Evolutionary conservation across 2,329 filamentous ascomycete species (phyloP).

Genomic region (Lecanicillium sp.): DNA sequence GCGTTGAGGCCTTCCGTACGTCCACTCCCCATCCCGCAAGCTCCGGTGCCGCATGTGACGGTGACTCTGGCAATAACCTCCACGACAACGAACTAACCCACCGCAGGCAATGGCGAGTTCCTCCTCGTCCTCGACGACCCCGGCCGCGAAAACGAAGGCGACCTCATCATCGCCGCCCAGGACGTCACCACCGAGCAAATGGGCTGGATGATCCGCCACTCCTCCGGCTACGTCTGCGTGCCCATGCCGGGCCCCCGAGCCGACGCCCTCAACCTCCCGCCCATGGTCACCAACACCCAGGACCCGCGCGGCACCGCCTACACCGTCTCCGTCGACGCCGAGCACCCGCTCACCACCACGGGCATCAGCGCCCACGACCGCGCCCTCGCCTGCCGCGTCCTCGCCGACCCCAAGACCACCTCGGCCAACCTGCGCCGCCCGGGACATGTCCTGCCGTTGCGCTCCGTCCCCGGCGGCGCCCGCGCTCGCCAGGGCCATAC

Average conservation of each 20-base stretch:
- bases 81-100: background rate
- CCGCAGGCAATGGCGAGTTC: conserved; percentile 72
- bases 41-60: conserved; percentile 6
- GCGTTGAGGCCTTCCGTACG: conserved; percentile 58
- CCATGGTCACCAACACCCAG: conserved; percentile 71
- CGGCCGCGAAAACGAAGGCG: conserved; percentile 93
- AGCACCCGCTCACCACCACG: conserved; percentile 66
- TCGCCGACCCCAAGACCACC: conserved; percentile 59
- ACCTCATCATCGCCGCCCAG: conserved; percentile 89
- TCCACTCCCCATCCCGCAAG: conserved; percentile 8
- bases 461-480: conserved; percentile 72
- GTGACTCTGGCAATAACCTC: conserved; percentile 4
- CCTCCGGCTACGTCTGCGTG: conserved; percentile 85
- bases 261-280: conserved; percentile 66
- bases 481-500: conserved; percentile 78
- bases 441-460: conserved; percentile 83
- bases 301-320: conserved; percentile 91
- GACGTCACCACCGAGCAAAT: conserved; percentile 82
- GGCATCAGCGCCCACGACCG: conserved; percentile 89
- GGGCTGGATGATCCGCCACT: conserved; percentile 91
- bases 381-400: conserved; percentile 67
- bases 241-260: conserved; percentile 67
- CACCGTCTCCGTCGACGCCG: conserved; percentile 80
- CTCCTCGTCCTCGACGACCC: conserved; percentile 91
- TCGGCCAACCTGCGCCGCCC: conserved; percentile 66